Evolutionary conservation across 768 basidiomycete genomes (phyloP).

Genomic region (Phanerochaete sordida): DNA sequence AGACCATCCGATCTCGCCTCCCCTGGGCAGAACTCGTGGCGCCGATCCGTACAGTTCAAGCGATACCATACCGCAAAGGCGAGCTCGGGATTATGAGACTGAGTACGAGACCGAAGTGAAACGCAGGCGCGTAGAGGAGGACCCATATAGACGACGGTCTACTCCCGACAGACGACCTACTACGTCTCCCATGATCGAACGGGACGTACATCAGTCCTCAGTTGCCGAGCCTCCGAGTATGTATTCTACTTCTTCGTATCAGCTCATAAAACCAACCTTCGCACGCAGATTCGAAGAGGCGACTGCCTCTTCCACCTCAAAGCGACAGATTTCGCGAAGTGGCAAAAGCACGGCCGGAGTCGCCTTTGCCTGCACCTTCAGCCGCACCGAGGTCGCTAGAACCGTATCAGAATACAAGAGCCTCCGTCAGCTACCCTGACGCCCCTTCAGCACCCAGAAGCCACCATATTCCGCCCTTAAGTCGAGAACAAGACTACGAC

Average conservation of each 20-base stretch:
- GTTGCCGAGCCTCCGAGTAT: background rate
- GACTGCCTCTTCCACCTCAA: background rate
- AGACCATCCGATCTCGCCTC: slow-evolving; percentile 4
- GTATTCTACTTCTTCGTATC: too few species aligned
- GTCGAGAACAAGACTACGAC: background rate
- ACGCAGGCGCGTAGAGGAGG: slow-evolving; percentile 20
- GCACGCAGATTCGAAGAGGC: background rate
- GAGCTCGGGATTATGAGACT: slow-evolving; percentile 16
- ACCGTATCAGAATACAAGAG: background rate
- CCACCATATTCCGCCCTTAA: too few species aligned
- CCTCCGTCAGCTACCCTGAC: background rate
- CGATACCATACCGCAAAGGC: slow-evolving; percentile 18
- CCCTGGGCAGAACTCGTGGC: background rate
- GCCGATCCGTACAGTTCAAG: background rate
- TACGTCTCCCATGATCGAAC: background rate
- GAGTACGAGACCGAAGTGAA: slow-evolving; percentile 17
- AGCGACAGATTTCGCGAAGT: background rate
- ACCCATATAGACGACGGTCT: background rate
- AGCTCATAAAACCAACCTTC: too few species aligned
- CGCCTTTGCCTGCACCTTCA: background rate
- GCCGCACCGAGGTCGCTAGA: too few species aligned
- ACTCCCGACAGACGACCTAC: background rate
- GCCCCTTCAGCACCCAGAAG: background rate
- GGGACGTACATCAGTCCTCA: background rate
- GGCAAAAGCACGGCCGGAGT: background rate